Conservation (phyloP, 2,329 filamentous ascomycete species). For the Chrysosporium queenslandicum region DNA sequence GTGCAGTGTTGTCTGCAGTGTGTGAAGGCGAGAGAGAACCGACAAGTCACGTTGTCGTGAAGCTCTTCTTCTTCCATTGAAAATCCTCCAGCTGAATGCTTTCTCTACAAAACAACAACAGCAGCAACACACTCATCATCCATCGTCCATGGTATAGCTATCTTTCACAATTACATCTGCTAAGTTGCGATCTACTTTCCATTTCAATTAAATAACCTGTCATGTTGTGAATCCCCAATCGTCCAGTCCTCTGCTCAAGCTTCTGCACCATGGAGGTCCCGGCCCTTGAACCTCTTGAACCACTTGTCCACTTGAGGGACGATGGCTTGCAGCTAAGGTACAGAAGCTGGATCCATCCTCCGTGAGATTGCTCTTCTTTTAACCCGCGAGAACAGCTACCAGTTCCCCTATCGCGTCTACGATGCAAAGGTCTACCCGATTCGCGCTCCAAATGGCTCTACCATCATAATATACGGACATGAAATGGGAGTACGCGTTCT, state of each 20-base stretch:
- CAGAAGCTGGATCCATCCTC: background rate
- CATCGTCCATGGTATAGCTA: background rate
- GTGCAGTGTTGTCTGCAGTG: background rate
- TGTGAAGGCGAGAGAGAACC: background rate
- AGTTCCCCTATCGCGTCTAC: slow-evolving; percentile 50
- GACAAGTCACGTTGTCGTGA: slow-evolving; percentile 9
- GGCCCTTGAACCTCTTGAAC: slow-evolving; percentile 29
- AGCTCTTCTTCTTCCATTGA: background rate
- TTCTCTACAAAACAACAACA: background rate
- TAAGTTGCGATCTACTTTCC: too few species aligned
- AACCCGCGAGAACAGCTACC: slow-evolving; percentile 40
- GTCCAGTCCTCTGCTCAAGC: background rate
- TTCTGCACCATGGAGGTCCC: slow-evolving; percentile 20
- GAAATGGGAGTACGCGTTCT: slow-evolving; percentile 48
- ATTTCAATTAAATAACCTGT: background rate
- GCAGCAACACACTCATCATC: background rate
- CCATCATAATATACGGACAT: slow-evolving; percentile 51
- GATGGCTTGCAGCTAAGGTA: slow-evolving; percentile 38
- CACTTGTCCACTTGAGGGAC: slow-evolving; percentile 31
- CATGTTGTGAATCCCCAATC: slow-evolving; percentile 3
- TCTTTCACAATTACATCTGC: too few species aligned
- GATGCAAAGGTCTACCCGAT: slow-evolving; percentile 49
- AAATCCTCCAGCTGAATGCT: background rate
- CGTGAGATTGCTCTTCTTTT: background rate
- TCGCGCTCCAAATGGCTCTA: slow-evolving; percentile 51